Evolutionary conservation across 495 filamentous ascomycete genomes (phyloP).

Genomic region (Apiosordaria backusii): DNA sequence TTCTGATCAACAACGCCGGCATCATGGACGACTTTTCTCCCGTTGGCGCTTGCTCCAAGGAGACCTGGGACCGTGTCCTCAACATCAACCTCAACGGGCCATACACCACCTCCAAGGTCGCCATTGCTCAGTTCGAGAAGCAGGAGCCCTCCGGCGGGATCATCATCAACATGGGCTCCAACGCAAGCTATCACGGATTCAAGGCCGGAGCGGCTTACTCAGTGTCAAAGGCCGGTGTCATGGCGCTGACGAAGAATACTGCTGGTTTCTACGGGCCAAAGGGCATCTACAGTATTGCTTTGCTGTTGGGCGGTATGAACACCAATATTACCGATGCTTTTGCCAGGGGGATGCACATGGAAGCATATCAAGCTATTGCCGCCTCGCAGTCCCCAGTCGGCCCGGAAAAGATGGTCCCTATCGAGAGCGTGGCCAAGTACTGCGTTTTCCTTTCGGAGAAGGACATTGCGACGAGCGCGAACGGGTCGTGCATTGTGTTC

Average conservation of each 20-base stretch:
- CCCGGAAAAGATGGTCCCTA: conserved; percentile 22
- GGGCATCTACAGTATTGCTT: conserved; percentile 55
- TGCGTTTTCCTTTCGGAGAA: conserved; percentile 39
- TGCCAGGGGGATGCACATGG: conserved; percentile 41
- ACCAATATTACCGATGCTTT: conserved; percentile 55
- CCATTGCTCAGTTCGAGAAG: conserved; percentile 46
- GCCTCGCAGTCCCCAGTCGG: conserved; percentile 24
- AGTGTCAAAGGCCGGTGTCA: conserved; percentile 50
- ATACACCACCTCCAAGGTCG: conserved; percentile 50
- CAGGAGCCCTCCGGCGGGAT: conserved; percentile 30
- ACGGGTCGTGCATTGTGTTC: conserved; percentile 38
- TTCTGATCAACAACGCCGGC: conserved; percentile 52
- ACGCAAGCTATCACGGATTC: conserved; percentile 31
- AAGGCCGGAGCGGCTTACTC: conserved; percentile 53
- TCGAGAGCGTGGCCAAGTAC: conserved; percentile 40
- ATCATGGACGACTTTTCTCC: conserved; percentile 54
- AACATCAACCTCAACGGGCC: conserved; percentile 59
- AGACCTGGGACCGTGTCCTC: conserved; percentile 56
- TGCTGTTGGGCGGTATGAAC: conserved; percentile 57
- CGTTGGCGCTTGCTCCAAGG: conserved; percentile 47
- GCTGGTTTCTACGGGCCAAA: conserved; percentile 55
- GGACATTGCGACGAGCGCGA: conserved; percentile 35
- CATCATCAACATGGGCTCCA: conserved; percentile 51
- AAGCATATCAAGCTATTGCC: conserved; percentile 37
- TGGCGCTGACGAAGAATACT: conserved; percentile 62